phyloP scores from a whole-genome alignment of 441 rosid genomes.

The Gossypium schwendimanii region DNA sequence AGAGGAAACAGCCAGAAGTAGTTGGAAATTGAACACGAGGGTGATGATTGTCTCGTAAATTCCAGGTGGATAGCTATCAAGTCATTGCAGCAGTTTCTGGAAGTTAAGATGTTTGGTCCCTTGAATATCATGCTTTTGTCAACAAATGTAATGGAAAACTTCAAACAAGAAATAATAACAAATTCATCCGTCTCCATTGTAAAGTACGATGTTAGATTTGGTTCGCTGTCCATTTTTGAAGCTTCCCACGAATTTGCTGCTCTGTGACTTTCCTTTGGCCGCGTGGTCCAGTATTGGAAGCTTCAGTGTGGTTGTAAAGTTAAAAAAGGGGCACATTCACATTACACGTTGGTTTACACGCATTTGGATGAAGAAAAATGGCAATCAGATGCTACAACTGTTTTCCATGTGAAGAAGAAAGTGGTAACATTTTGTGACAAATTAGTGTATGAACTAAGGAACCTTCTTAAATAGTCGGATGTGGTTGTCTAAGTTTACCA shows the following conservation, averaged over 20 bases:
- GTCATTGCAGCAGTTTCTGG: not conserved
- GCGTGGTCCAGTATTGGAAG: not conserved
- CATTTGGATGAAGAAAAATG: not conserved
- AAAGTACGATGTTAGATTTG: not conserved
- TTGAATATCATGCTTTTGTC: not conserved
- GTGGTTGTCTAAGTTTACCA: not conserved
- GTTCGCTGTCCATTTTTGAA: not conserved
- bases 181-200: not conserved
- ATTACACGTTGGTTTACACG: not conserved
- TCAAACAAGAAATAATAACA: slow-evolving; percentile 2
- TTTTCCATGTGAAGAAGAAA: not conserved
- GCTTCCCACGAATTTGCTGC: slow-evolving; percentile 3
- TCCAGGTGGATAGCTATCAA: not conserved
- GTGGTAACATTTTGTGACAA: not conserved
- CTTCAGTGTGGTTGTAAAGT: not conserved
- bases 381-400: not conserved
- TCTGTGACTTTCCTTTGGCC: not conserved
- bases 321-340: too few species aligned
- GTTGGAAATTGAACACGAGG: not conserved
- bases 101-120: not conserved
- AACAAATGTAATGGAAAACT: slow-evolving; percentile 8
- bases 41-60: not conserved
- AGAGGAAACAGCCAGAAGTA: not conserved
- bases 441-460: not conserved
- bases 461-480: not conserved